A percentile compares a stretch with the other conserved stretches of the same genome.
Evolutionary conservation across 192 early-diverging fungal genomes (phyloP).

Genomic region (Jimgerdemannia lactiflua): DNA sequence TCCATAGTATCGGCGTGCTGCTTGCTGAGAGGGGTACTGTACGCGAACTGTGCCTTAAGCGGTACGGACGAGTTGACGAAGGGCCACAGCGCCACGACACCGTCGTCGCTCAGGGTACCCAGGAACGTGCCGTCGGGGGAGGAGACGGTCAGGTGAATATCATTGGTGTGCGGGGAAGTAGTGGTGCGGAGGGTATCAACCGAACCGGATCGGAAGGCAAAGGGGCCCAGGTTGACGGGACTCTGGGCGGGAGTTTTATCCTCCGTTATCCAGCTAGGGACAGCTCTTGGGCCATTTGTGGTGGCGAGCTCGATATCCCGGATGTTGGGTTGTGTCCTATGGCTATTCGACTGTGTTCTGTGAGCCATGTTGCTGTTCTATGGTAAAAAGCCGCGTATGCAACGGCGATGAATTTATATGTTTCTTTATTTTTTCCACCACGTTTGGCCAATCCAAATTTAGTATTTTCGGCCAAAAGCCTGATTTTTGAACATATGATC

Average conservation of each 20-base stretch:
- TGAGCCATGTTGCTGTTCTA: background rate
- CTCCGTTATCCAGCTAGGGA: background rate
- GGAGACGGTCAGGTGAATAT: background rate
- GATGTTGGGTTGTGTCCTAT: too few relatives aligned
- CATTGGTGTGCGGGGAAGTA: background rate
- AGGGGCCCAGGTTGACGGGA: background rate
- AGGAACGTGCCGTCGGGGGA: background rate
- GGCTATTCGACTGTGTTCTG: background rate
- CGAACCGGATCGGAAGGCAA: background rate
- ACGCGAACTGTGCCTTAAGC: background rate
- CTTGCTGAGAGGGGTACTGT: background rate
- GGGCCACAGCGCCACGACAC: background rate
- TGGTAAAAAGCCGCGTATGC: too few relatives aligned
- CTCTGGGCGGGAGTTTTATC: background rate
- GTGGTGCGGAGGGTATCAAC: background rate
- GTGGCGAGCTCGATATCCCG: background rate
- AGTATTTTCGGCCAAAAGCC: too few relatives aligned
- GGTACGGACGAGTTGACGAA: background rate
- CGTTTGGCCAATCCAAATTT: too few relatives aligned
- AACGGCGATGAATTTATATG: too few relatives aligned
- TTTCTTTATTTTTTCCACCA: too few relatives aligned
- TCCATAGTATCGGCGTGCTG: background rate
- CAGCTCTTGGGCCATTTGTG: background rate
- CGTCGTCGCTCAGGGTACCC: background rate
- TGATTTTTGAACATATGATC: too few relatives aligned